These are phyloP conservation scores for Vaccinium myrtillus DNA, from an alignment of 148 eudicot genomes.

Conservation along the genomic window DNA sequence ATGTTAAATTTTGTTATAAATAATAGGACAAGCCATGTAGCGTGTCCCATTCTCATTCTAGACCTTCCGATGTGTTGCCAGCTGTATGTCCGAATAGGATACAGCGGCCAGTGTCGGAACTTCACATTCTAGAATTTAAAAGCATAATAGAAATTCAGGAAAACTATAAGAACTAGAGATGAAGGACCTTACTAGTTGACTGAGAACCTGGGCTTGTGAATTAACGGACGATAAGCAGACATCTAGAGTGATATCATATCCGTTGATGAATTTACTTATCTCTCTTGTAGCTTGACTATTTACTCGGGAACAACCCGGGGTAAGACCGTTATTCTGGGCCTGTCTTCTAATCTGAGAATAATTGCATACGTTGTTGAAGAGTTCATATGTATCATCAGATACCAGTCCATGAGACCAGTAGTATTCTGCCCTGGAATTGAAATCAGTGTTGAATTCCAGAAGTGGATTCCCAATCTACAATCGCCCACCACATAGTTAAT, in stretches of 20 bases:
- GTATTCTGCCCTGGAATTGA: constrained; percentile 59
- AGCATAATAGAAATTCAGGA: neutral
- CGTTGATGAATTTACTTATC: constrained; percentile 41
- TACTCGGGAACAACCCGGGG: constrained; percentile 51
- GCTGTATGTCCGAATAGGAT: neutral
- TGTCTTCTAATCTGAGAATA: constrained; percentile 64
- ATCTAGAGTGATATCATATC: constrained; percentile 64
- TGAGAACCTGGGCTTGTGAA: constrained; percentile 41
- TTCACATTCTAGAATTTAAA: neutral
- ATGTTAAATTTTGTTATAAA: too few relatives aligned
- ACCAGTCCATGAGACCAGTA: constrained; percentile 78
- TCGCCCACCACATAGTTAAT: neutral
- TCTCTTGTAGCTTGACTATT: constrained; percentile 26
- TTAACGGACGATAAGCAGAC: constrained; percentile 47
- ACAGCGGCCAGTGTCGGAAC: neutral
- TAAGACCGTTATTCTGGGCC: constrained; percentile 19
- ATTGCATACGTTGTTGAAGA: constrained; percentile 49
- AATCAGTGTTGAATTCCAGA: constrained; percentile 67
- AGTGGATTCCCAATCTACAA: constrained; percentile 83
- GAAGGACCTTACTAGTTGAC: constrained; percentile 30
- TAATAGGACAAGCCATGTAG: too few relatives aligned
- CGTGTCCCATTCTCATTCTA: too few relatives aligned
- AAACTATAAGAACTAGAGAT: neutral
- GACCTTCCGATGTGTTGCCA: too few relatives aligned
- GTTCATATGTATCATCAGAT: constrained; percentile 56